Evolutionary conservation across 2,329 filamentous ascomycete species (phyloP).

Genomic region (Paraconiothyrium brasiliense): DNA sequence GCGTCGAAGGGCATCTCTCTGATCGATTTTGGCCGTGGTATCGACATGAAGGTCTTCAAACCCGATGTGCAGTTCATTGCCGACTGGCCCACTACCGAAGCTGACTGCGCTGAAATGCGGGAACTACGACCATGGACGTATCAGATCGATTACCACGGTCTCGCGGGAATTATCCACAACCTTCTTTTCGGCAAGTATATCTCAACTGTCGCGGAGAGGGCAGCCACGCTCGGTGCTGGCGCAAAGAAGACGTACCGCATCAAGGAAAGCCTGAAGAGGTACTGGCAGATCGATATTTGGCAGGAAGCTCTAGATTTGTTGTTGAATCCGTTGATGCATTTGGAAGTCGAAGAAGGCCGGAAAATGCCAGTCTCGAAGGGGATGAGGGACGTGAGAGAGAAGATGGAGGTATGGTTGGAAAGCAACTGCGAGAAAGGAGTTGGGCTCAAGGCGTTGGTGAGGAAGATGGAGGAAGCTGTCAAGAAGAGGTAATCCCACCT

Average conservation of each 20-base stretch:
- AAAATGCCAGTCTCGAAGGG: constrained; percentile 77
- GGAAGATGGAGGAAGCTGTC: constrained; percentile 74
- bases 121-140: constrained; percentile 96
- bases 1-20: constrained; percentile 79
- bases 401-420: constrained; percentile 86
- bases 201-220: constrained; percentile 69
- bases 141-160: constrained; percentile 94
- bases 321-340: constrained; percentile 78
- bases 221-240: constrained; percentile 64
- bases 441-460: constrained; percentile 64
- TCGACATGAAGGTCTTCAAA: constrained; percentile 88
- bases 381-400: constrained; percentile 73
- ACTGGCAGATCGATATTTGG: constrained; percentile 98
- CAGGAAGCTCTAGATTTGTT: constrained; percentile 81
- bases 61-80: constrained; percentile 86
- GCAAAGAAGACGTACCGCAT: constrained; percentile 77
- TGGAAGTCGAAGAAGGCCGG: constrained; percentile 70
- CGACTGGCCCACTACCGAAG: constrained; percentile 88
- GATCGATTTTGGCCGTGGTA: constrained; percentile 93
- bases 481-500: constrained; percentile 52
- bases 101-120: constrained; percentile 95
- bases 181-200: constrained; percentile 96
- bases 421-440: constrained; percentile 81
- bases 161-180: constrained; percentile 87
- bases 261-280: constrained; percentile 85